Base-by-base conservation (phyloP, 805 yeast species). In the Ogataea haglerorum region DNA sequence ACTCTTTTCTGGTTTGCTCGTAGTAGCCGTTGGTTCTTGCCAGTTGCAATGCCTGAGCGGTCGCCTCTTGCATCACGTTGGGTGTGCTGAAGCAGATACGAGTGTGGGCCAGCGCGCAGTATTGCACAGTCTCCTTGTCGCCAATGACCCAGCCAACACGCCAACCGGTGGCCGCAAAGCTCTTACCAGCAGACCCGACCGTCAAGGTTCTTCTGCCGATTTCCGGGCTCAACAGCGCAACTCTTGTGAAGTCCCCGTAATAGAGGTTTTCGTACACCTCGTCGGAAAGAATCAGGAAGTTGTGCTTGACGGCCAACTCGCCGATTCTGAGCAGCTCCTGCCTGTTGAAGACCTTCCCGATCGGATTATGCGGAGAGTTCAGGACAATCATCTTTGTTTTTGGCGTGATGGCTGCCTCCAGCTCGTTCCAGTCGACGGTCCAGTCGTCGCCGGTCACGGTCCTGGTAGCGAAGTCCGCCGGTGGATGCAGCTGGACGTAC, bases 91-190 rank as follows among this genome's bases (percentile, higher is more conserved):
- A 93, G 58, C 96, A 88, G 53, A 93, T 91, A 64, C 99, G 77
- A 2, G 96, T 88, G 64, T 93, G 96, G 0, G 98, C 98, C 18
- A 85, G 76, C 6, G 88, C 73, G 5, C 82, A 95, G 58, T 85
- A 87, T 50, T 83, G 80, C 54, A 93, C 71, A 49, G 90, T 69
- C 22, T 84, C 85, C n/a, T 85, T 72, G 39, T 85, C 82, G 6
- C 96, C 98, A 47, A 90, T 81, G 27, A 91, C 74, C 95, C 95
- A 93, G 40, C 99, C 99, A 38, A 93, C 77, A 70, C 99, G 82
- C 97, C 98, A 93, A 39, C 99, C 99, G 10, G 99, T 93, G 31
- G 96, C 96, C n/a, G 96, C 95, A 68, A 93, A 93, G 0, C 96
- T 80, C 64, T 93, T 93, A 48, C 99, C 99, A 6, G 97, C 99